Evolutionary conservation across 2,329 filamentous ascomycete genomes (phyloP), one percentile per base, ranked within the genome.

Genomic region (Pyricularia pennisetigena): DNA sequence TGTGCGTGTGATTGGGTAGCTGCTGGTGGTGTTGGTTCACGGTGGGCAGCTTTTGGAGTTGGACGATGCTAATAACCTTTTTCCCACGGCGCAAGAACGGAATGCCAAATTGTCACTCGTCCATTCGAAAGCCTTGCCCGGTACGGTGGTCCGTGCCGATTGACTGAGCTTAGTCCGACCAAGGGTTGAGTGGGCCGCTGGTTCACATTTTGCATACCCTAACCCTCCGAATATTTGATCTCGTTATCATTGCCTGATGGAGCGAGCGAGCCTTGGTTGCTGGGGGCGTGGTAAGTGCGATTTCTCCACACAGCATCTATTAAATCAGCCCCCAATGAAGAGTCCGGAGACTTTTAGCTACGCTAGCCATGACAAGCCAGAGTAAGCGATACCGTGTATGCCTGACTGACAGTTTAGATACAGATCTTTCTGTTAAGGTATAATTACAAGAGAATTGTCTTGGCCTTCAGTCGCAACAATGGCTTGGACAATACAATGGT

Each of bases 101-200:
- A 62, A 62, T 62, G 59, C 59, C 59, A 62, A 62, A 62, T 62
- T 62, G 59, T 62, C 59, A 62, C 59, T 62, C 59, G 24, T 24
- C 59, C 59, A 26, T 62, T 41, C 59, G 26, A 62, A 62, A 62
- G 59, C 59, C 59, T 62, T 62, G 59, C 59, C 23, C 59, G 59
- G 59, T 62, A 62, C 59, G 59, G 59, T 62, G 59, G 59, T 62
- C 59, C 59, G 59, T 62, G 59, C 59, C 59, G 59, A 62, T 62
- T 28, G 59, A 62, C 26, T 26, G 29, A 24, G 59, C 26, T 26
- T 62, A 24, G 59, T 62, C 26, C 24, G 26, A 20, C 59, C 59
- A 62, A 62, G 59, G 28, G 16, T 62, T 20, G 59, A 12, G 59
- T 28, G 24, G 59, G 23, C 24, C 59, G 12, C 7, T 62, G 24